Evolutionary conservation across 2,329 filamentous ascomycete genomes (phyloP), one percentile per base, ranked within the genome.

Genomic region (Mycogone perniciosa): DNA sequence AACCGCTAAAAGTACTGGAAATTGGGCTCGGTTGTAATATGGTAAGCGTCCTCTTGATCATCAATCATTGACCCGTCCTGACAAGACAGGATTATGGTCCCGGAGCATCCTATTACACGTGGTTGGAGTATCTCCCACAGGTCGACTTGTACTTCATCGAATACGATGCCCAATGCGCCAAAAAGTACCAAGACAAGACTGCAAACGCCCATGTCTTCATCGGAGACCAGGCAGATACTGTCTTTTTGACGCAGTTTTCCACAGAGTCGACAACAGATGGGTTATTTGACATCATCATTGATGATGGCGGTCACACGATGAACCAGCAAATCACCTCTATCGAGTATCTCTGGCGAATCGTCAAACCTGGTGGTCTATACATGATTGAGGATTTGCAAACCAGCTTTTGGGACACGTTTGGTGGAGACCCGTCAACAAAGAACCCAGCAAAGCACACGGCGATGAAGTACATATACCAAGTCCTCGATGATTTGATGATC

Each of bases 131-230:
- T 50, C 66, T 73, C 35, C 60, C 67, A 1, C 47, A 65, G 11
- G 60, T 73, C 7, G 65, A 72, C 30, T 60, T 73, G 13, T 71
- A 71, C 54, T 71, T 67, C 51, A 71, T 73, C 51, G 70, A 73
- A 45, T 66, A 64, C 49, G 63, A 74, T 49, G 62, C 54, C 7
- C 56, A 52, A 4, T 73, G 70, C 47, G 69, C 64, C 4, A 53
- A 62, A 31, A 64, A 65, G 31, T 71, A 66, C 62, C 62, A 64
- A 5, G 52, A 60, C 43, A 64, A 67, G 26, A 67, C 61, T 1
- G 59, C 57, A 2, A 64, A 62, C 5, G 67, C 67, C 1, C 71
- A 67, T 29, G 66, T 73, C 38, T 71, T 67, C 54, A 57, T 65
- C 5, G 69, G 71, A 4, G 67, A 73, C 48, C 71, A 72, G 46